phyloP scores from a whole-genome alignment of 805 yeast genomes.

The Hanseniaspora taiwanica region DNA sequence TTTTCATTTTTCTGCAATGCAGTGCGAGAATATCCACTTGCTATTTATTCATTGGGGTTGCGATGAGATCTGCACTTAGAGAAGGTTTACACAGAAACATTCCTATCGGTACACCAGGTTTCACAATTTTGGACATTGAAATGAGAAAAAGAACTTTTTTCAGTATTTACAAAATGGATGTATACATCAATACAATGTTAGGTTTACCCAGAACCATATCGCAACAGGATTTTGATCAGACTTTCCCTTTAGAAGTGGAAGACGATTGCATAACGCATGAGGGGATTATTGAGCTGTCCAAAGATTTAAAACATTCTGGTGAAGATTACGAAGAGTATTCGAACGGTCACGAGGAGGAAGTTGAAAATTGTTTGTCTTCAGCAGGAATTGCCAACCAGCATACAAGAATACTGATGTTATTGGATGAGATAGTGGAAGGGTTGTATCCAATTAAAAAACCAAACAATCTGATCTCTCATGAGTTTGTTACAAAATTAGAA shows the following conservation, averaged over 20 bases:
- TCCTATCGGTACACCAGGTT: constrained; percentile 28
- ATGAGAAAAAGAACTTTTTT: constrained; percentile 77
- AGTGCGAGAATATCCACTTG: constrained; percentile 83
- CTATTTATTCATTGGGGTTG: constrained; percentile 83
- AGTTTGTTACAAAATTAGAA: constrained; percentile 57
- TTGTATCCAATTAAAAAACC: constrained; percentile 45
- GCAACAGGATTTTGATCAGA: constrained; percentile 80
- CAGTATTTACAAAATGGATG: constrained; percentile 83
- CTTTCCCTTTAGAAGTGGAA: constrained; percentile 69
- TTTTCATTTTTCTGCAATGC: constrained; percentile 76
- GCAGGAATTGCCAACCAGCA: constrained; percentile 68
- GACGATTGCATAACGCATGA: constrained; percentile 71
- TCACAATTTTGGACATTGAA: constrained; percentile 64
- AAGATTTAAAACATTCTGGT: constrained; percentile 19
- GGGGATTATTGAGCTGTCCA: constrained; percentile 23
- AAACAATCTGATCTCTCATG: constrained; percentile 22
- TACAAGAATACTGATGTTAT: constrained; percentile 56
- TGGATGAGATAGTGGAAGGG: constrained; percentile 57
- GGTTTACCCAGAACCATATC: constrained; percentile 70
- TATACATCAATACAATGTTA: constrained; percentile 76
- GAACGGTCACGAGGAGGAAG: background rate
- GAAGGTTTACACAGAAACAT: constrained; percentile 75
- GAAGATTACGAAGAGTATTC: no score
- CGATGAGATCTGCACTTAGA: constrained; percentile 69
- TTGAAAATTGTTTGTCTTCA: constrained; percentile 13